Evolutionary conservation across 257 asterid species (phyloP), one percentile per base, ranked within the genome.

Genomic region (Henckelia pumila): DNA sequence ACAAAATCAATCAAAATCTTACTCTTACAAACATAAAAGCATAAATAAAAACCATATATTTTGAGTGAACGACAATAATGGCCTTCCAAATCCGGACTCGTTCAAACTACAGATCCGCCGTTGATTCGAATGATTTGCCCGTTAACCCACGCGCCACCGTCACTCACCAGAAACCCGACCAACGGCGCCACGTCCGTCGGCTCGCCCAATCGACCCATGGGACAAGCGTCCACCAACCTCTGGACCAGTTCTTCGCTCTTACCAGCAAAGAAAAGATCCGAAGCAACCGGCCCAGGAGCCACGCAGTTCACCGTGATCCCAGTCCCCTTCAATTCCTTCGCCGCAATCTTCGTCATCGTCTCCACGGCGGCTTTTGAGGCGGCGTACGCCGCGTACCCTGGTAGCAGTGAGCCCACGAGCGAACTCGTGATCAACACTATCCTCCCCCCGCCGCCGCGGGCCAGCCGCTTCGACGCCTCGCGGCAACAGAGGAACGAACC

Each of bases 331-430:
- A 89, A 71, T 75, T 89, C 96, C 86, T 89, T 89, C 4, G 92
- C 95, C 58, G 68, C 76, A 23, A 83, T 77, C 82, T 80, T 89
- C 61, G 82, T 75, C 92, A 89, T 83, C 67, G 89, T 83, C 79
- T 89, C 96, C 66, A 86, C 89, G 14, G 95, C 95, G 32, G 96
- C 95, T 57, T 89, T 89, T 17, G 95, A 86, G 11, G 87, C 92
- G 19, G 84, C 59, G 66, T 86, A 89, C 14, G 90, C 84, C 2
- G 79, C 87, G 80, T 52, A 85, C 3, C 88, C 77, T 6, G 95
- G 90, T 61, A 16, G 68, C 71, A 77, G 24, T 8, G 85, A 76
- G 21, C 74, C 95, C 22, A 77, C 86, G 30, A 80, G 0, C 10
- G 95, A 83, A 7, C 89, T 59, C 32, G 96, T 66, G 9, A 87